Base-by-base conservation (phyloP, 73 alveolate species). In the Urostyla sp. region DNA sequence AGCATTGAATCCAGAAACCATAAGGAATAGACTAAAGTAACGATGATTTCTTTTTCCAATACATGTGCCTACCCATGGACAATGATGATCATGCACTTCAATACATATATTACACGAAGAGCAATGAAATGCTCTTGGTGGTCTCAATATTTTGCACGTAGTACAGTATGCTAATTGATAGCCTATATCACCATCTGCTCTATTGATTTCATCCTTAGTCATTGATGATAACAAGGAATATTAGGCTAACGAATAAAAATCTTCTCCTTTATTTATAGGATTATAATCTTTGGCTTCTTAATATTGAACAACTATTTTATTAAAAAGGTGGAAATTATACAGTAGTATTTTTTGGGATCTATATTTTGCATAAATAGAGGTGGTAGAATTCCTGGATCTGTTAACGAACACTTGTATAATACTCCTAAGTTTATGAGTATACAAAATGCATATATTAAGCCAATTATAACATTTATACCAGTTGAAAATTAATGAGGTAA, bases 61-160 rank as follows among this genome's bases (percentile, higher is more conserved):
- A 37, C 91, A 81, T 21, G 80, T 81, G 34, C 91, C 91, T 15
- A 81, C 85, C 91, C 91, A 81, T 16, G 91, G 91, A 49, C 91
- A 81, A 24, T 81, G 91, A 58, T 81, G 91, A 55, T 81, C 91
- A 32, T 69, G 83, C 55, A 58, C 18, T 27, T 67, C 85, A 20
- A 81, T 77, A 21, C 91, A 81, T 13, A 55, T 52, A 18, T 67
- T 60, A 38, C 91, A 81, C n/a, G 79, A 37, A 1, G 72, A 48
- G 44, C 91, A 81, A 37, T 81, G 91, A 37, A 67, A 77, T 21
- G 85, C 67, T 13, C 91, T 5, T 0, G 83, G 82, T 0, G 91
- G 91, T n/a, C 83, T 45, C 20, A 69, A 30, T 7, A 69, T 69
- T 1, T 48, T n/a, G 30, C 83, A 69, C 10, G 83, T 69, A 0